Evolutionary conservation across 805 yeast species (phyloP).

Genomic region (Teunomyces stri): DNA sequence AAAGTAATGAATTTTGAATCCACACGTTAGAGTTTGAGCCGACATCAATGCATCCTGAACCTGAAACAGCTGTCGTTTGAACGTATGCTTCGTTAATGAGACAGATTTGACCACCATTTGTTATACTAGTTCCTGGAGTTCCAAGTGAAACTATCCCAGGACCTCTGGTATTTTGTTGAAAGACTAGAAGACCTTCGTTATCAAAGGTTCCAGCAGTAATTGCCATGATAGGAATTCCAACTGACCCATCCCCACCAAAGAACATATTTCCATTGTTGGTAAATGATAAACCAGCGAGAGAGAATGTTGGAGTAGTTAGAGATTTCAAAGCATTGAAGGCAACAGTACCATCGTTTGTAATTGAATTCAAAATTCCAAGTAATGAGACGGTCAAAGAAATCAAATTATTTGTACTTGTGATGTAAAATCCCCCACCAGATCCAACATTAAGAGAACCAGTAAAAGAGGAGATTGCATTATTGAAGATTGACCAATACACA

Average conservation of each 20-base stretch:
- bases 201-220: conserved; percentile 8
- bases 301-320: conserved; percentile 8
- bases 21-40: conserved; percentile 12
- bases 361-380: conserved; percentile 11
- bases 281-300: conserved; percentile 9
- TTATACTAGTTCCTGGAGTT: not conserved
- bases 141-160: conserved; percentile 18
- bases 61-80: conserved; percentile 21
- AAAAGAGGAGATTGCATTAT: conserved; percentile 12
- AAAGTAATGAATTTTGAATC: conserved; percentile 7
- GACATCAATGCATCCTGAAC: conserved; percentile 28
- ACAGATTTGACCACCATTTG: conserved; percentile 15
- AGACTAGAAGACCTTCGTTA: conserved; percentile 21
- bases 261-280: conserved; percentile 10
- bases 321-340: conserved; percentile 15
- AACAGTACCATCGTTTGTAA: conserved; percentile 17
- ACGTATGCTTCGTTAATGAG: conserved; percentile 19
- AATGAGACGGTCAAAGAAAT: conserved; percentile 10
- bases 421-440: conserved; percentile 14
- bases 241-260: conserved; percentile 11
- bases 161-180: conserved; percentile 20
- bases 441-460: conserved; percentile 13
- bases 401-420: conserved; percentile 8
- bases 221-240: conserved; percentile 11
- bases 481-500: conserved; percentile 17